Base-by-base conservation (phyloP, 345 rosid species). In the Erodium maritimum region DNA sequence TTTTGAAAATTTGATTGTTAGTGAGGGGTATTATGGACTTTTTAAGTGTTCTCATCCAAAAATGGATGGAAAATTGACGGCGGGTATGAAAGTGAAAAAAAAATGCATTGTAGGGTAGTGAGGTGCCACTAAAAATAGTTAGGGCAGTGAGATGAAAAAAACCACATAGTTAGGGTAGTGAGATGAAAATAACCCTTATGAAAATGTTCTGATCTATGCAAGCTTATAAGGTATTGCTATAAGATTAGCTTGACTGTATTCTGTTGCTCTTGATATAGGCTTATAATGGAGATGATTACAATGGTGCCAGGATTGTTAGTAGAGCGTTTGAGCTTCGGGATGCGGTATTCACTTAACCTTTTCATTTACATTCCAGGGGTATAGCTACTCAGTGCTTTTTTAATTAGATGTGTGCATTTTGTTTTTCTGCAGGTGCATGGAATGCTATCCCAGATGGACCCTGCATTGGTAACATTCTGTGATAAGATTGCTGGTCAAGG, bases 361-460 rank as follows among this genome's bases (percentile, higher is more conserved):
- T 61, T 22, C 29, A 5, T 51, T 52, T 23, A 25, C 17, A 19
- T n/a, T 17, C 37, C 21, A 51, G 21, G 21, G 54, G 5, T 46
- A 57, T 45, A 56, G 42, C 21, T 20, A 42, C 24, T 17, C 6
- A 18, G 1, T n/a, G 46, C 50, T 51, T 33, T 37, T 29, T 55
- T 23, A 19, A 67, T 48, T 17, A 14, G 48, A 46, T 50, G 34
- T 22, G 20, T 48, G 18, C 54, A 14, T 46, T 22, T 20, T 64
- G 17, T 22, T 61, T 68, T 57, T 42, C 48, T 7, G 14, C 77
- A 94, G 99, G 99, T 94, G 65, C 86, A 87, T 60, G 96, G 96
- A 70, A 90, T 94, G 99, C 69, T 94, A 62, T 79, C 99, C n/a
- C 96, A 94, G 77, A 90, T 94, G 96, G 99, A 94, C 64, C 93